Evolutionary conservation across 139 green algal species (phyloP).

Genomic region (Astrephomene gubernaculifera): DNA sequence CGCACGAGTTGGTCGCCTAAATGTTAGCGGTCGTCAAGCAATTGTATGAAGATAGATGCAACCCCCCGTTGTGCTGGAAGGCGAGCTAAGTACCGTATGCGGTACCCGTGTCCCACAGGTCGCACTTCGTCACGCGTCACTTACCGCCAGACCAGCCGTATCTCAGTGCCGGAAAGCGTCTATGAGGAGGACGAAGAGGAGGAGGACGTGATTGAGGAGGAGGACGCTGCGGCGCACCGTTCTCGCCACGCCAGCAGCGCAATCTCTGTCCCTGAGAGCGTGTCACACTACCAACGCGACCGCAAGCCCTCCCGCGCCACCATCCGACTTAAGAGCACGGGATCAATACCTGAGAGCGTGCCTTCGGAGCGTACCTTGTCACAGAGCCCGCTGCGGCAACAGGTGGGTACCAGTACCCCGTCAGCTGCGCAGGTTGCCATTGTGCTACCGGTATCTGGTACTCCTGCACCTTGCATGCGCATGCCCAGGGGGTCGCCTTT

Average conservation of each 20-base stretch:
- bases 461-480: too few relatives aligned
- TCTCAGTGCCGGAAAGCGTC: neutral
- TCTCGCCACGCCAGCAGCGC: neutral
- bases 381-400: neutral
- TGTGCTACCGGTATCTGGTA: too few relatives aligned
- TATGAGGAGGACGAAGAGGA: constrained; percentile 11
- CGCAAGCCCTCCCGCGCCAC: neutral
- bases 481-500: too few relatives aligned
- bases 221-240: neutral
- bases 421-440: too few relatives aligned
- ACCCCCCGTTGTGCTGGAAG: too few relatives aligned
- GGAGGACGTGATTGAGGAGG: neutral
- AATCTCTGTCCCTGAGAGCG: neutral
- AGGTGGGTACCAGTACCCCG: too few relatives aligned
- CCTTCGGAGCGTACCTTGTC: neutral
- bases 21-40: too few relatives aligned
- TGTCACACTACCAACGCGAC: neutral
- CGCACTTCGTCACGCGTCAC: neutral
- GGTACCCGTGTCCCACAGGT: too few relatives aligned
- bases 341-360: constrained; percentile 11
- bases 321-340: neutral
- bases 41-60: too few relatives aligned
- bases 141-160: neutral
- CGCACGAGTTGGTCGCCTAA: too few relatives aligned
- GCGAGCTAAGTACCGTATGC: too few relatives aligned